A percentile compares a stretch with the other conserved stretches of the same genome.
phyloP scores from a whole-genome alignment of 2,329 filamentous ascomycete species.

The Aspergillus sp. region DNA sequence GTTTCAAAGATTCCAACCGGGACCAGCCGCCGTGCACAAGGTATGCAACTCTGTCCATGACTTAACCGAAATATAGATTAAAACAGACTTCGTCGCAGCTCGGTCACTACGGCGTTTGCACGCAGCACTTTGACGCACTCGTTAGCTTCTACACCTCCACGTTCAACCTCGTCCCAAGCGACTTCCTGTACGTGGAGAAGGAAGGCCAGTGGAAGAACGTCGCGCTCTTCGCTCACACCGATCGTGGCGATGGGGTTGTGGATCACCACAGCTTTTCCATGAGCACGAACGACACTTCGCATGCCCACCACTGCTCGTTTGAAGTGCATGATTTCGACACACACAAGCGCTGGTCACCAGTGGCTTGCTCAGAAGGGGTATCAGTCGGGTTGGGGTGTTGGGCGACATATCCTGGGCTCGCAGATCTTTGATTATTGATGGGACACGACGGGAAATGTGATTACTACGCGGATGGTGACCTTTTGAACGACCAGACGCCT shows the following conservation, averaged over 20 bases:
- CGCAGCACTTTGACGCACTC: neutral
- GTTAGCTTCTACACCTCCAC: neutral
- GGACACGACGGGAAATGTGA: constrained; percentile 1
- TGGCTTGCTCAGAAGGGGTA: constrained; percentile 3
- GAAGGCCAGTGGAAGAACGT: neutral
- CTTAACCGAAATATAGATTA: neutral
- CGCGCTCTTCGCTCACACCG: neutral
- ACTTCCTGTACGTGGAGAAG: neutral
- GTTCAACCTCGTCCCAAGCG: neutral
- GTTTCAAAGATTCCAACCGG: constrained; percentile 23
- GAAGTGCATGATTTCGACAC: constrained; percentile 2
- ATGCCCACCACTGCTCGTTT: neutral
- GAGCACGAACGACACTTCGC: neutral
- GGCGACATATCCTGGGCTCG: constrained; percentile 1
- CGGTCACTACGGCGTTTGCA: neutral
- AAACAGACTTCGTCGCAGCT: neutral
- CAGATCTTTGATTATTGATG: constrained; percentile 4
- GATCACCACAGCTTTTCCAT: neutral
- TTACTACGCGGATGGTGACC: constrained; percentile 2
- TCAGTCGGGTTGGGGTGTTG: neutral
- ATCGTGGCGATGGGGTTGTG: neutral
- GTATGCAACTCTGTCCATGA: constrained; percentile 6
- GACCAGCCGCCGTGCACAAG: constrained; percentile 26
- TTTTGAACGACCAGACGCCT: constrained; percentile 5
- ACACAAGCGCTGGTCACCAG: constrained; percentile 1